phyloP scores from a whole-genome alignment of 371 early-diverging fungal species.

The Lichtheimia ornata region DNA sequence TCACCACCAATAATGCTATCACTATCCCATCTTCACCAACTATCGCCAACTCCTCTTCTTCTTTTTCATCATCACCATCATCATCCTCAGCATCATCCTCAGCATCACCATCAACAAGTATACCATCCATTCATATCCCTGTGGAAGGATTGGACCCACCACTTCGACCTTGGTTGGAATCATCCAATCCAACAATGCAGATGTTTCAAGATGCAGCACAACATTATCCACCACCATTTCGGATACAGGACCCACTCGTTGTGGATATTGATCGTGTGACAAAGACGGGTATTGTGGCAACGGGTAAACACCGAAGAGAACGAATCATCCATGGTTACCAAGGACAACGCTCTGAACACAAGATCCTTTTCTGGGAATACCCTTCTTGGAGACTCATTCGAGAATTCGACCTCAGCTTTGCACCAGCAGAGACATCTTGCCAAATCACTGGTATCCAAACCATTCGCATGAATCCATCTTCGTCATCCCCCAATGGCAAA shows the following conservation, averaged over 20 bases:
- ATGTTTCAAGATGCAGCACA: neutral
- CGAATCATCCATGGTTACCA: neutral
- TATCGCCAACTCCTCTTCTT: neutral
- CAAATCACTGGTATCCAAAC: conserved; percentile 43
- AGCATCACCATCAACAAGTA: neutral
- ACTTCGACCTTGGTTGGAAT: no score
- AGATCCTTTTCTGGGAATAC: conserved; percentile 39
- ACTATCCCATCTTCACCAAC: conserved; percentile 2
- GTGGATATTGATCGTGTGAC: conserved; percentile 38
- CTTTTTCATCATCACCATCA: neutral
- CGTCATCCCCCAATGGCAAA: conserved; percentile 4
- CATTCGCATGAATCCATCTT: conserved; percentile 10
- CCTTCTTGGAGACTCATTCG: conserved; percentile 34
- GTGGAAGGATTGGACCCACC: no score
- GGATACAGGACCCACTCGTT: conserved; percentile 41
- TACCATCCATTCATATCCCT: no score
- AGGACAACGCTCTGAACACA: conserved; percentile 27
- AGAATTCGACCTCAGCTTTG: conserved; percentile 29
- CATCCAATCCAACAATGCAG: no score
- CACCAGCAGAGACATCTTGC: conserved; percentile 27
- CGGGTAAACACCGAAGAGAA: conserved; percentile 31
- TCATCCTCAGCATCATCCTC: no score
- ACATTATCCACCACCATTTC: conserved; percentile 22
- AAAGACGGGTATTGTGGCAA: conserved; percentile 31
- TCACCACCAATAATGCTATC: neutral